These are phyloP conservation scores for Calendula officinalis DNA, from an alignment of 129 eudicot species.

Conservation along the genomic window DNA sequence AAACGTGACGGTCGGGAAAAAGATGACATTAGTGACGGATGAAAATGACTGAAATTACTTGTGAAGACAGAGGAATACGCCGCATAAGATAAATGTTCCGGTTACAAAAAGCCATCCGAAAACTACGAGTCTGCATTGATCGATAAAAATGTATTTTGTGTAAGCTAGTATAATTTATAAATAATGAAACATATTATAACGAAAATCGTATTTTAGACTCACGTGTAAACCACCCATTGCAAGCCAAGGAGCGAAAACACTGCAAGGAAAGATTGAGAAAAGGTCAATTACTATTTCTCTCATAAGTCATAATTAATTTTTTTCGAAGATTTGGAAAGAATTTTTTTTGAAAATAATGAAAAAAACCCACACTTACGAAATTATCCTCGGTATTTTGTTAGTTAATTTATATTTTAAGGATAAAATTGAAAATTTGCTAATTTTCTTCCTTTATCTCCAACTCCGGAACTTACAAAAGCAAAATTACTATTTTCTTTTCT, in stretches of 20 bases:
- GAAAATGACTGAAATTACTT: slow-evolving; percentile 49
- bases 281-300: background rate
- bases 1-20: background rate
- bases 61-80: slow-evolving; percentile 87
- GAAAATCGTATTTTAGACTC: slow-evolving; percentile 31
- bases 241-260: slow-evolving; percentile 81
- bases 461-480: no score
- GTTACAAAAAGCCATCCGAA: slow-evolving; percentile 85
- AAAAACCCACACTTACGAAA: no score
- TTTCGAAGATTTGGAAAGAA: no score
- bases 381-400: no score
- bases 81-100: slow-evolving; percentile 79
- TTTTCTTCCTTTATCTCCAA: no score
- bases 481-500: no score
- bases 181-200: background rate
- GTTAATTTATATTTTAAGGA: no score
- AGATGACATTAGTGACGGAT: background rate
- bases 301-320: no score
- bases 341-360: no score
- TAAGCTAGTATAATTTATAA: background rate
- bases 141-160: background rate
- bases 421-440: no score
- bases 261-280: slow-evolving; percentile 30
- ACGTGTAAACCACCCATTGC: slow-evolving; percentile 84
- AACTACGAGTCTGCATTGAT: slow-evolving; percentile 71